Evolutionary conservation across 257 asterid species (phyloP).

Genomic region (Marsdenia floribunda): DNA sequence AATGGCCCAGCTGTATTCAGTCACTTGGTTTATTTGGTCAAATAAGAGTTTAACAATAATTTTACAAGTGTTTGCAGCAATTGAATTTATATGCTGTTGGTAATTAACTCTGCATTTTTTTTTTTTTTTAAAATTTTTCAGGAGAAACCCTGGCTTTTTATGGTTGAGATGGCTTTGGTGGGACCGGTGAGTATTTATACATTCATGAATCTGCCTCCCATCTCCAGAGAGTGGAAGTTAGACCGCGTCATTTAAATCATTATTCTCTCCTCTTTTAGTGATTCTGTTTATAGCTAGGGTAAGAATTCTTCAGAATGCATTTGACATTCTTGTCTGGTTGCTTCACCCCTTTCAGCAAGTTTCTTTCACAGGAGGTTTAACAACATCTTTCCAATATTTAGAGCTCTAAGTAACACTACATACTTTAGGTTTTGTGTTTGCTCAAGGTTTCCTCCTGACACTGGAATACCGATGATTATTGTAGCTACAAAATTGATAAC

Average conservation of each 20-base stretch:
- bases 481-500: not conserved
- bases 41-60: not conserved
- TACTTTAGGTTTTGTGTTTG: not conserved
- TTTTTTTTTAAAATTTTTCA: slow-evolving; percentile 28
- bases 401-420: not conserved
- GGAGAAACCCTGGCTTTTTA: slow-evolving; percentile 77
- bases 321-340: not conserved
- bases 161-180: slow-evolving; percentile 83
- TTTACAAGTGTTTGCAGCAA: not conserved
- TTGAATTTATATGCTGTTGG: not conserved
- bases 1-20: not conserved
- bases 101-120: not conserved
- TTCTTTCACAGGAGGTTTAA: slow-evolving; percentile 1
- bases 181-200: slow-evolving; percentile 56
- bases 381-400: not conserved
- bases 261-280: not conserved
- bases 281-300: not conserved
- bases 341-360: not conserved
- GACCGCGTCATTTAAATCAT: not conserved
- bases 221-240: slow-evolving; percentile 1
- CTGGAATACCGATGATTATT: not conserved
- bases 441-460: not conserved
- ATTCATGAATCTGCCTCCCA: not conserved
- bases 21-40: slow-evolving; percentile 3
- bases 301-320: not conserved